Evolutionary conservation across 2,329 filamentous ascomycete genomes (phyloP).

Genomic region (Clathrospora elynae): DNA sequence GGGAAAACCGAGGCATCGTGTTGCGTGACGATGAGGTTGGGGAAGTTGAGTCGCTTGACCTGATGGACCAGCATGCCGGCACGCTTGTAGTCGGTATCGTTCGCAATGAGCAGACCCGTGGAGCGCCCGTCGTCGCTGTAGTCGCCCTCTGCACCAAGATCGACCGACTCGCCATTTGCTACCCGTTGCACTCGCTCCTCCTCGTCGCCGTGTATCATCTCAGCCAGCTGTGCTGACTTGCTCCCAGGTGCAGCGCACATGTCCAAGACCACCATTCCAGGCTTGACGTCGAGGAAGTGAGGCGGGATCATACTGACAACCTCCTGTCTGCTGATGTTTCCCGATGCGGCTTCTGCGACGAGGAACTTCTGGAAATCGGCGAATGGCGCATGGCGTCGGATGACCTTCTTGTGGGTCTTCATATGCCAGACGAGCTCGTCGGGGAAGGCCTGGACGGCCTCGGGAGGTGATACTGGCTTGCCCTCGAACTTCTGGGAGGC

Average conservation of each 20-base stretch:
- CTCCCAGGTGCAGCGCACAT: constrained; percentile 96
- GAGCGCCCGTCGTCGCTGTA: constrained; percentile 79
- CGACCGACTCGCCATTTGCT: constrained; percentile 65
- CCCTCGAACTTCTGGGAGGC: constrained; percentile 83
- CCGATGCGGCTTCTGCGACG: constrained; percentile 94
- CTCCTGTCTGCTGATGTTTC: constrained; percentile 97
- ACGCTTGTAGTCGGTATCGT: constrained; percentile 95
- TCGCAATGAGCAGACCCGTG: constrained; percentile 90
- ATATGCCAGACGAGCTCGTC: constrained; percentile 96
- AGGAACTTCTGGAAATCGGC: constrained; percentile 96
- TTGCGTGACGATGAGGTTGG: constrained; percentile 95
- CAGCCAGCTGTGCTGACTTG: constrained; percentile 93
- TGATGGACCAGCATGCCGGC: constrained; percentile 98
- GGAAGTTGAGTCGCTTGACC: constrained; percentile 94
- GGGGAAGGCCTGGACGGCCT: constrained; percentile 87
- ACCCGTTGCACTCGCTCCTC: constrained; percentile 81
- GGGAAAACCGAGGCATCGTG: constrained; percentile 97
- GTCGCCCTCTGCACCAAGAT: constrained; percentile 59
- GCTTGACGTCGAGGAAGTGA: constrained; percentile 85
- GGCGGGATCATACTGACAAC: constrained; percentile 99
- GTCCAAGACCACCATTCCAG: constrained; percentile 91
- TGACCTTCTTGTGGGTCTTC: constrained; percentile 95
- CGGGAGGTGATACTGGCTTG: constrained; percentile 77
- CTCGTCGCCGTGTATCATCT: constrained; percentile 91
- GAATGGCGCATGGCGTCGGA: constrained; percentile 92